A percentile compares a stretch with the other conserved stretches of the same genome.
phyloP scores from a whole-genome alignment of 2,329 filamentous ascomycete species.

The Graphilbum sp. region DNA sequence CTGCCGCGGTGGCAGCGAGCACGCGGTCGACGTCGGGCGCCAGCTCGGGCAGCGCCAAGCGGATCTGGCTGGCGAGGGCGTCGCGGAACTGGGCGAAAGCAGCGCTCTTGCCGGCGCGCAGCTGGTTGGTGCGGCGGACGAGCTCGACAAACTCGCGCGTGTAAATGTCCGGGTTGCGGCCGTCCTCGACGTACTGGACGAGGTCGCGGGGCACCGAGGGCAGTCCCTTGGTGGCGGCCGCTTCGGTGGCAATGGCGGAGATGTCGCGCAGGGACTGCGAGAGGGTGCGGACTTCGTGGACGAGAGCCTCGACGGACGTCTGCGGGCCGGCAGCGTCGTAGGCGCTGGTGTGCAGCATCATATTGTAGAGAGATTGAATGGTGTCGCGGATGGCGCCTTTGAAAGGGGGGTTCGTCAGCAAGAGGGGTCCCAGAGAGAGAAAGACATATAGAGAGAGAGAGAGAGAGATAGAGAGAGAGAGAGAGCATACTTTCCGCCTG shows the following conservation, averaged over 20 bases:
- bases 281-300: constrained; percentile 32
- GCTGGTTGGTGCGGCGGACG: constrained; percentile 47
- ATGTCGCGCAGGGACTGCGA: constrained; percentile 22
- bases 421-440: too few relatives aligned
- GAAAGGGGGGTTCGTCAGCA: background rate
- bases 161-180: constrained; percentile 59
- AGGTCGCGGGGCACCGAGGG: constrained; percentile 44
- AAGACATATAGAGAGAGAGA: background rate
- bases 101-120: constrained; percentile 45
- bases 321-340: constrained; percentile 34
- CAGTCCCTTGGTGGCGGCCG: constrained; percentile 14
- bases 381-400: constrained; percentile 23
- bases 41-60: constrained; percentile 41
- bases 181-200: constrained; percentile 52
- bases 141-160: constrained; percentile 59
- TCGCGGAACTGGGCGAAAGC: constrained; percentile 47
- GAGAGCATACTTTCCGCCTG: constrained; percentile 8
- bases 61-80: constrained; percentile 42
- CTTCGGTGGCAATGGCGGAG: constrained; percentile 19
- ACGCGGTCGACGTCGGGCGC: constrained; percentile 34
- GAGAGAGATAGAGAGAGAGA: background rate
- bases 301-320: constrained; percentile 38
- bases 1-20: constrained; percentile 23
- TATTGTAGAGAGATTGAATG: constrained; percentile 46
- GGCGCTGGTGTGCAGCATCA: constrained; percentile 45